Percentiles rank a stretch among this genome's conserved stretches.
Evolutionary conservation across 768 basidiomycete genomes (phyloP).

Genomic region (Russula dissimulans): DNA sequence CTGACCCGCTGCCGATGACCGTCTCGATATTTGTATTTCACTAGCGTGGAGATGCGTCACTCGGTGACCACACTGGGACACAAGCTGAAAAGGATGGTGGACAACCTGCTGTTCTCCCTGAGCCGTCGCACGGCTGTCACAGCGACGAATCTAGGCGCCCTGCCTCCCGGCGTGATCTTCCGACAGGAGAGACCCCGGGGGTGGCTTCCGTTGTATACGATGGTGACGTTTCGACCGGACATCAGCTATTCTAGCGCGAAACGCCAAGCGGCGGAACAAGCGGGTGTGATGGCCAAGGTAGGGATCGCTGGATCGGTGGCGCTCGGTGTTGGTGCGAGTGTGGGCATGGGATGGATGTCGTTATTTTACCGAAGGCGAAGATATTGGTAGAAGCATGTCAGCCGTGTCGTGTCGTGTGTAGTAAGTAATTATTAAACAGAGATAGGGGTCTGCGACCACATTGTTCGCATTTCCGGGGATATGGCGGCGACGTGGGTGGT

Average conservation of each 20-base stretch:
- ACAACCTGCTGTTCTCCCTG: slow-evolving; percentile 62
- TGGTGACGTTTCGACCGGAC: slow-evolving; percentile 97
- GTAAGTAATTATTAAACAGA: slow-evolving; percentile 12
- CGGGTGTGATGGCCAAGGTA: slow-evolving; percentile 43
- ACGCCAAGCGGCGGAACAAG: slow-evolving; percentile 61
- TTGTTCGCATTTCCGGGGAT: slow-evolving; percentile 15
- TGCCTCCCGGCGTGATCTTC: slow-evolving; percentile 22
- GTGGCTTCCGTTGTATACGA: slow-evolving; percentile 92
- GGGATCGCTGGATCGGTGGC: slow-evolving; percentile 27
- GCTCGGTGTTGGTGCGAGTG: slow-evolving; percentile 4
- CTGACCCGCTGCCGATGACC: slow-evolving; percentile 5
- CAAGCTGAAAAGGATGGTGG: slow-evolving; percentile 68
- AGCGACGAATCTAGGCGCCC: slow-evolving; percentile 37
- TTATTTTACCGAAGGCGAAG: slow-evolving; percentile 19
- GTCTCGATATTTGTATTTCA: slow-evolving; percentile 16
- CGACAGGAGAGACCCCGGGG: slow-evolving; percentile 46
- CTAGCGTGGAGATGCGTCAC: slow-evolving; percentile 90
- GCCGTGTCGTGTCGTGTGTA: neutral
- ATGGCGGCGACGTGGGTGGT: slow-evolving; percentile 7
- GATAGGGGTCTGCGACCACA: slow-evolving; percentile 14
- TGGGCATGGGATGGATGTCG: slow-evolving; percentile 17
- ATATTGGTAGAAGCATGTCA: slow-evolving; percentile 14
- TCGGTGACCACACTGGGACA: slow-evolving; percentile 77
- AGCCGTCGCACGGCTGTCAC: slow-evolving; percentile 42
- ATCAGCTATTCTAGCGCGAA: slow-evolving; percentile 81